Conservation (phyloP, 257 asterid genomes). For the Prunella vulgaris region DNA sequence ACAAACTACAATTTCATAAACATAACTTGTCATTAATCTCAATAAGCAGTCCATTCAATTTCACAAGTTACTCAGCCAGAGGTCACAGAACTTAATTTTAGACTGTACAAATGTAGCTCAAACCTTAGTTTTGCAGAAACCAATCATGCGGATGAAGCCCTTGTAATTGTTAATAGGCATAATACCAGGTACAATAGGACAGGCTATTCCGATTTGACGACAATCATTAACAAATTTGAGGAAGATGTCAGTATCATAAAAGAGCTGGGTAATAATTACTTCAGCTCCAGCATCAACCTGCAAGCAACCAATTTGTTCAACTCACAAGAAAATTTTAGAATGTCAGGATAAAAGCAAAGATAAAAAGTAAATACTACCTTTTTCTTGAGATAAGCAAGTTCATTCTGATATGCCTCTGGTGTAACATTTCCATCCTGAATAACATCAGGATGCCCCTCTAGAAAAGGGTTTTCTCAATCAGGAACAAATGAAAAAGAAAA, state of each 20-base stretch:
- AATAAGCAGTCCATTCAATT: neutral
- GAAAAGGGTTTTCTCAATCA: no score
- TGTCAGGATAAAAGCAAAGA: neutral
- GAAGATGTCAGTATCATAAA: constrained; percentile 91
- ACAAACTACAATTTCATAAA: neutral
- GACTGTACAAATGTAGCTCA: neutral
- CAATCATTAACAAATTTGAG: constrained; percentile 92
- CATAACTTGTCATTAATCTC: neutral
- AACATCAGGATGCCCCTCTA: constrained; percentile 98
- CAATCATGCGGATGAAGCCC: constrained; percentile 98
- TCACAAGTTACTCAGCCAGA: neutral
- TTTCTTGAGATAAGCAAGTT: constrained; percentile 85
- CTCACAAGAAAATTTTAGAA: neutral
- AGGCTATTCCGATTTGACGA: constrained; percentile 85
- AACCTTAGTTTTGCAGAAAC: constrained; percentile 98
- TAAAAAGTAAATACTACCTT: constrained; percentile 37
- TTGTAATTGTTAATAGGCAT: constrained; percentile 97
- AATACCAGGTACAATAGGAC: constrained; percentile 97
- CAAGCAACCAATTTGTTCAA: constrained; percentile 12
- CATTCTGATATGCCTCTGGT: constrained; percentile 61
- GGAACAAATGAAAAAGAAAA: neutral
- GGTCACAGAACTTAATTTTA: constrained; percentile 48
- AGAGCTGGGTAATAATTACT: constrained; percentile 86
- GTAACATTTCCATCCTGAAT: constrained; percentile 70
- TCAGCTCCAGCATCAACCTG: constrained; percentile 99